phyloP scores from a whole-genome alignment of 2,329 filamentous ascomycete genomes.

The Colletotrichum cordylinicola region DNA sequence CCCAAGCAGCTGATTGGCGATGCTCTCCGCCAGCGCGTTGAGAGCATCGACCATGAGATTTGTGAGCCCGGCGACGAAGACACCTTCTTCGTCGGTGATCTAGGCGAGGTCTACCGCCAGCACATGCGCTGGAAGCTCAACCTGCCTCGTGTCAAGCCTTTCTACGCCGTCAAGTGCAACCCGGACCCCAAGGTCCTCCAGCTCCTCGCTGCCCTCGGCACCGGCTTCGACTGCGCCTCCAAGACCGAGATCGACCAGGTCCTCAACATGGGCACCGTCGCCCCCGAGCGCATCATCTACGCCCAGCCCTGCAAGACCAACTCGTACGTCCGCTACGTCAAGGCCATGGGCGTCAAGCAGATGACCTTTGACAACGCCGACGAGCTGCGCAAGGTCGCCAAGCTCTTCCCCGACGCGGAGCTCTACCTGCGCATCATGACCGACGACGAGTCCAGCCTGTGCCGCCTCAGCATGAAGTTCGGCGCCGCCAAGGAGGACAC shows the following conservation, averaged over 20 bases:
- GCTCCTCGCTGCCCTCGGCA: slow-evolving; percentile 86
- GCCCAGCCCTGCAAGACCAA: slow-evolving; percentile 99
- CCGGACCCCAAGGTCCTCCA: slow-evolving; percentile 88
- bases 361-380: slow-evolving; percentile 99
- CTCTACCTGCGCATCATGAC: slow-evolving; percentile 94
- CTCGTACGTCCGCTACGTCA: slow-evolving; percentile 93
- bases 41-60: slow-evolving; percentile 82
- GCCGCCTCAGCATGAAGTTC: slow-evolving; percentile 96
- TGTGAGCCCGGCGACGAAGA: slow-evolving; percentile 96
- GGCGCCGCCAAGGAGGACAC: slow-evolving; percentile 88
- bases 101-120: slow-evolving; percentile 98
- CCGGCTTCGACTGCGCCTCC: slow-evolving; percentile 97
- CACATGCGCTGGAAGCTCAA: slow-evolving; percentile 98
- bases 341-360: slow-evolving; percentile 84
- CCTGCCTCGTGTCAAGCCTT: slow-evolving; percentile 89
- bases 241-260: slow-evolving; percentile 97
- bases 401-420: slow-evolving; percentile 86
- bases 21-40: slow-evolving; percentile 84
- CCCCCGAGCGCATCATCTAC: slow-evolving; percentile 94
- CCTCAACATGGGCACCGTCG: slow-evolving; percentile 75
- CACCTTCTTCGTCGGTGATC: slow-evolving; percentile 96
- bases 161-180: slow-evolving; percentile 99
- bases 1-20: slow-evolving; percentile 86
- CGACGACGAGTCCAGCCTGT: slow-evolving; percentile 93
- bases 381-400: slow-evolving; percentile 97